phyloP scores from a whole-genome alignment of 352 stramenopile genomes.

The Phytophthora fragariae region DNA sequence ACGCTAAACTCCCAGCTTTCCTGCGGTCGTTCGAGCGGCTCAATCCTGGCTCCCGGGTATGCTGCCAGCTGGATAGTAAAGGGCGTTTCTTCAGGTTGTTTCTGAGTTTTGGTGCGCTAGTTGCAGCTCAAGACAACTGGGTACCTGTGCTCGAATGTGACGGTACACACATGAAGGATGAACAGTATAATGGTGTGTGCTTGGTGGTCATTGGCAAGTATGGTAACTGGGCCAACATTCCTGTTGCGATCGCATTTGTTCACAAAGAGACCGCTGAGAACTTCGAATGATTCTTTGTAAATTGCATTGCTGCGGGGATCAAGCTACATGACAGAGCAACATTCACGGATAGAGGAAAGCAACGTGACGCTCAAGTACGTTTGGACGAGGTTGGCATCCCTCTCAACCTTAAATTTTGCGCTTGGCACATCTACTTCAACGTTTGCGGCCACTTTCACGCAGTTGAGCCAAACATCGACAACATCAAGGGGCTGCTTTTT shows the following conservation, averaged over 20 bases:
- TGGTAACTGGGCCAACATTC: slow-evolving; percentile 9
- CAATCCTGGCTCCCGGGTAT: slow-evolving; percentile 3
- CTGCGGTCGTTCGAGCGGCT: not conserved
- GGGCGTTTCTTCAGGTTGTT: slow-evolving; percentile 16
- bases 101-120: not conserved
- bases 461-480: slow-evolving; percentile 11
- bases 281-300: slow-evolving; percentile 25
- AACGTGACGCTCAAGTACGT: slow-evolving; percentile 11
- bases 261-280: slow-evolving; percentile 2
- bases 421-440: slow-evolving; percentile 23
- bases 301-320: slow-evolving; percentile 10
- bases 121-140: slow-evolving; percentile 18
- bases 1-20: slow-evolving; percentile 9
- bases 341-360: slow-evolving; percentile 21
- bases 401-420: slow-evolving; percentile 11
- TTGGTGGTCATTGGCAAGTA: slow-evolving; percentile 4
- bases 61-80: slow-evolving; percentile 1
- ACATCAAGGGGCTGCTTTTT: slow-evolving; percentile 2
- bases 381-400: not conserved
- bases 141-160: slow-evolving; percentile 16
- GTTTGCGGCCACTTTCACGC: slow-evolving; percentile 13
- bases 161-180: slow-evolving; percentile 11
- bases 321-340: not conserved
- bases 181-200: slow-evolving; percentile 14
- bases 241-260: not conserved